Evolutionary conservation across 2,329 filamentous ascomycete species (phyloP).

Genomic region (Aurifilum marmelostoma): DNA sequence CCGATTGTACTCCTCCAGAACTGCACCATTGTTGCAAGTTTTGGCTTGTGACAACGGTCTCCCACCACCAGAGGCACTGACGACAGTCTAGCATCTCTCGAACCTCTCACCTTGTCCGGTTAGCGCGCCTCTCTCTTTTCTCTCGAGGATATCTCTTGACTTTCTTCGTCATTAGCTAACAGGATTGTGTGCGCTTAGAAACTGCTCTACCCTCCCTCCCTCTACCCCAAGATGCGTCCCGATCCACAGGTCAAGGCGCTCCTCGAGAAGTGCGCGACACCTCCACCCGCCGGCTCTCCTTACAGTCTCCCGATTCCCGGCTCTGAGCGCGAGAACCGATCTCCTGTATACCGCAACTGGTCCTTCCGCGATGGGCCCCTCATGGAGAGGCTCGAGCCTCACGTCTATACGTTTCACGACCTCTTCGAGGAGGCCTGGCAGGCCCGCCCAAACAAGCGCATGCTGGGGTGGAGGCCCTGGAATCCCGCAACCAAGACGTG

Average conservation of each 20-base stretch:
- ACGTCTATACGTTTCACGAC: slow-evolving; percentile 74
- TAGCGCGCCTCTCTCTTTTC: background rate
- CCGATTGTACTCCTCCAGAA: background rate
- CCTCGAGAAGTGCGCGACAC: slow-evolving; percentile 57
- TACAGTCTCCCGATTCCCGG: slow-evolving; percentile 80
- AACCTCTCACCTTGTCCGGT: background rate
- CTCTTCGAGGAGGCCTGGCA: slow-evolving; percentile 72
- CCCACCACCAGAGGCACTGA: background rate
- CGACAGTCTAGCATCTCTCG: background rate
- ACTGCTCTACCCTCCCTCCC: background rate
- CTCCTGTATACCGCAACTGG: slow-evolving; percentile 82
- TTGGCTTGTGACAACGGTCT: background rate
- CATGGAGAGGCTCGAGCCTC: slow-evolving; percentile 72
- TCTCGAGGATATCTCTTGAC: background rate
- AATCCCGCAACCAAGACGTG: slow-evolving; percentile 73
- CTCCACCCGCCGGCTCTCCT: slow-evolving; percentile 74
- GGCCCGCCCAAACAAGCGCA: slow-evolving; percentile 67
- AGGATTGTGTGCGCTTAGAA: background rate
- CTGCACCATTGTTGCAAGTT: background rate
- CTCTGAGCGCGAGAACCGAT: slow-evolving; percentile 72
- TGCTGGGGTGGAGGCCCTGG: slow-evolving; percentile 81
- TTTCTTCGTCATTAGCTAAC: no score
- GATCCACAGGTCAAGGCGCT: slow-evolving; percentile 42
- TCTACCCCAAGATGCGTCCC: slow-evolving; percentile 39
- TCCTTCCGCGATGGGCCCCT: slow-evolving; percentile 72